phyloP scores from a whole-genome alignment of 1,139 yeast species.

The Trichomonascaceae sp. region DNA sequence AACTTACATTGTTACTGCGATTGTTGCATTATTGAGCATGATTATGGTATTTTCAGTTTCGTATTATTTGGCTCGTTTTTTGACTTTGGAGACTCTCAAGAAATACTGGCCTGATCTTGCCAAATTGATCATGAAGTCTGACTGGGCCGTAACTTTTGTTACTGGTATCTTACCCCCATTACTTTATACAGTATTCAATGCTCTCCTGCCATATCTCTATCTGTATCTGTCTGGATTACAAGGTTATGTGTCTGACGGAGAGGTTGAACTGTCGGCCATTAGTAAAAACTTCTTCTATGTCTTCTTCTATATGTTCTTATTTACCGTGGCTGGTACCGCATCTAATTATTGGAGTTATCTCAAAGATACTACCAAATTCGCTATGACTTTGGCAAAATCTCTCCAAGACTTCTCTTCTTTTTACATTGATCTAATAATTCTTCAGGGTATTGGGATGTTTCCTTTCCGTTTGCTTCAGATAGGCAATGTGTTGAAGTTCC shows the following conservation, averaged over 20 bases:
- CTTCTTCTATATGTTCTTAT: slow-evolving; percentile 76
- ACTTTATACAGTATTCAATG: slow-evolving; percentile 67
- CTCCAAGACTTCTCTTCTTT: slow-evolving; percentile 64
- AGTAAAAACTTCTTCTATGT: slow-evolving; percentile 79
- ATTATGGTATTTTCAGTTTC: slow-evolving; percentile 69
- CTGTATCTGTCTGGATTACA: slow-evolving; percentile 62
- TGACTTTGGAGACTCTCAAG: slow-evolving; percentile 61
- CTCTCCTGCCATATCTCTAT: slow-evolving; percentile 68
- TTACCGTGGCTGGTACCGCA: slow-evolving; percentile 74
- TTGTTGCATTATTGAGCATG: slow-evolving; percentile 59
- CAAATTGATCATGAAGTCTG: slow-evolving; percentile 49
- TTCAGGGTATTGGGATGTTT: slow-evolving; percentile 81
- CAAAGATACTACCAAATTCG: slow-evolving; percentile 73
- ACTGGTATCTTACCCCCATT: slow-evolving; percentile 77
- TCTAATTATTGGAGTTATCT: slow-evolving; percentile 59
- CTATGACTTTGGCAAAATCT: slow-evolving; percentile 69
- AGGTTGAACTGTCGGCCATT: slow-evolving; percentile 70
- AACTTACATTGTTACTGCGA: slow-evolving; percentile 55
- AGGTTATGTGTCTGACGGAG: slow-evolving; percentile 75
- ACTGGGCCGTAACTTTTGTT: slow-evolving; percentile 55
- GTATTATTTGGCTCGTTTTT: slow-evolving; percentile 57
- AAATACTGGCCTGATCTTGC: slow-evolving; percentile 73
- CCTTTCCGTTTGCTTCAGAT: slow-evolving; percentile 66
- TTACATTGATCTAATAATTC: slow-evolving; percentile 72
- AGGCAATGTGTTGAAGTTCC: slow-evolving; percentile 62